Evolutionary conservation across 495 filamentous ascomycete genomes (phyloP).

Genomic region (Hypomontagnella monticulosa): DNA sequence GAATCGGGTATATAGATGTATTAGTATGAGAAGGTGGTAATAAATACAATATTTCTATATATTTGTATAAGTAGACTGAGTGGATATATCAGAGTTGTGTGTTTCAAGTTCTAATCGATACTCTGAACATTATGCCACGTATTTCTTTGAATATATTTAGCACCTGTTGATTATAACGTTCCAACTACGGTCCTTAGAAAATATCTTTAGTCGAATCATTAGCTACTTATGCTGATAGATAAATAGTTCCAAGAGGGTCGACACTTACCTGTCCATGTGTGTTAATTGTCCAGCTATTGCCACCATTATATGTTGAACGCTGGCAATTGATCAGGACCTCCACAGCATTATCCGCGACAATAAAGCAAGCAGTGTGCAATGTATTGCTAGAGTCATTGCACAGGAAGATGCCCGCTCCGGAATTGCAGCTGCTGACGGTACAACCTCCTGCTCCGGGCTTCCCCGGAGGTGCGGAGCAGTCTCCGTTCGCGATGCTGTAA

Average conservation of each 20-base stretch:
- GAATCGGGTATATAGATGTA: no score
- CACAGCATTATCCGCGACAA: slow-evolving; percentile 37
- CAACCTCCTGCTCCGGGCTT: slow-evolving; percentile 31
- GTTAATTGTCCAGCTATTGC: slow-evolving; percentile 21
- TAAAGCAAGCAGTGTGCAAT: slow-evolving; percentile 20
- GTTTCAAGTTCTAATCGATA: no score
- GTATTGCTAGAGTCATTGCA: slow-evolving; percentile 30
- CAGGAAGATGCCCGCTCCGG: slow-evolving; percentile 30
- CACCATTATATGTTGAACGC: slow-evolving; percentile 24
- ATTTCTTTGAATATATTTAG: neutral
- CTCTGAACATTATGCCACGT: neutral
- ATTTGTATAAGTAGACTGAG: no score
- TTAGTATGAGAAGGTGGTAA: no score
- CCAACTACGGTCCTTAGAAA: slow-evolving; percentile 26
- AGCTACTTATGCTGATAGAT: neutral
- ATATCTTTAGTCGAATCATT: slow-evolving; percentile 24
- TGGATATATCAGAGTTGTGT: no score
- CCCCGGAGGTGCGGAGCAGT: slow-evolving; percentile 33
- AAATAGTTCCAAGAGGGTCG: neutral
- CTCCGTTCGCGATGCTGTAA: slow-evolving; percentile 38
- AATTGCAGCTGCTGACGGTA: slow-evolving; percentile 24
- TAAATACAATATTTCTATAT: no score
- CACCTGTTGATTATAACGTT: slow-evolving; percentile 37
- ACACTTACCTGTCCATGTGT: slow-evolving; percentile 37
- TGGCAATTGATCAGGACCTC: slow-evolving; percentile 39